Base-by-base conservation (phyloP, 2,329 filamentous ascomycete genomes). In the Aureobasidium sp. region DNA sequence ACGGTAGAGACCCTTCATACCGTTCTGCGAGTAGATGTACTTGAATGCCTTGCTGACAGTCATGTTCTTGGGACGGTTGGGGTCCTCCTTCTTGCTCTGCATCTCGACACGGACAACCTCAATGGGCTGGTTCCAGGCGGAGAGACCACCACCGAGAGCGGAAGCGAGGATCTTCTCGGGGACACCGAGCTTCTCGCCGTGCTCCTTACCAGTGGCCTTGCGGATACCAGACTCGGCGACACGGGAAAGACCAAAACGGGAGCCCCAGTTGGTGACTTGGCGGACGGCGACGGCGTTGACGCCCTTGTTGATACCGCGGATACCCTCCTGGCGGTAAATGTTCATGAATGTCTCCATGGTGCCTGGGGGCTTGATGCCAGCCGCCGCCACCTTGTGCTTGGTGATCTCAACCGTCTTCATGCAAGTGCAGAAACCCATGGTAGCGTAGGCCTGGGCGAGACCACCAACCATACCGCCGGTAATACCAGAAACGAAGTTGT, bases 391-490 rank as follows among this genome's bases (percentile, higher is more conserved):
- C 85, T 97, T 97, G 83, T 94, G 89, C 81, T 97, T 95, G 73
- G 94, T 99, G 79, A 99, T 99, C 79, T 99, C 94, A 68, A 97
- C 94, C 66, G 94, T 99, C 87, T 99, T 99, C 94, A 99, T 99
- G 85, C 94, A 99, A 65, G 94, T 99, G 80, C 94, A 99, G 86
- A 99, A 99, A 69, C 94, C 94, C 93, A 99, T 99, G 75, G 94
- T 99, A 68, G 94, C 94, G 76, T 99, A 99, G 64, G 94, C 94
- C 81, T 99, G 94, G 50, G 93, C 94, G 63, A 99, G 86, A 83
- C 94, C 94, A 74, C 94, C 94, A 24, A 86, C 83, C 82, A 99
- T 91, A 77, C 94, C 94, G 72, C 94, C 94, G 35, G 82, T 74
- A 79, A 99, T 97, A 74, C 94, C 94, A 68, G 87, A 85, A 57